Conservation (phyloP, 805 yeast species). For the Pichia sporocuriosa region DNA sequence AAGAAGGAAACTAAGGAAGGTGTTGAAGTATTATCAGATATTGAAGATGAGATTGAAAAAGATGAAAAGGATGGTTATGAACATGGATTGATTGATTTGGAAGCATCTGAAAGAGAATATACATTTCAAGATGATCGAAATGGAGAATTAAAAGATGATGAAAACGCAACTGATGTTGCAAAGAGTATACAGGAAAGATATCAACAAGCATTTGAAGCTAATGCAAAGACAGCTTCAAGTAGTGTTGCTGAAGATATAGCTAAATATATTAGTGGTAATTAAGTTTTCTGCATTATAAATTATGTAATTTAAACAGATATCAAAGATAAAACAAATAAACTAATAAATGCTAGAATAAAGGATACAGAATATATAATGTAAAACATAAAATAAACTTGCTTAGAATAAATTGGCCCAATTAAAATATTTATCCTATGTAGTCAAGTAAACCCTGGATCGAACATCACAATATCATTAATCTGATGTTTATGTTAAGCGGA, state of each 20-base stretch:
- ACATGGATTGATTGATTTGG: constrained; percentile 41
- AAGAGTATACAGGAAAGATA: constrained; percentile 58
- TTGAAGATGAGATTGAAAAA: constrained; percentile 41
- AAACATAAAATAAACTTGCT: too few relatives aligned
- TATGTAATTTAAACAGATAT: neutral
- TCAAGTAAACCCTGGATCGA: too few relatives aligned
- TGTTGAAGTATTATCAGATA: constrained; percentile 25
- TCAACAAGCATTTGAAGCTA: constrained; percentile 61
- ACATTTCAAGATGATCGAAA: constrained; percentile 59
- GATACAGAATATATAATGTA: too few relatives aligned
- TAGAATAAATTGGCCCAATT: too few relatives aligned
- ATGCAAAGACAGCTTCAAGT: constrained; percentile 55
- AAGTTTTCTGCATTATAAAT: neutral
- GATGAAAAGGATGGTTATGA: constrained; percentile 37
- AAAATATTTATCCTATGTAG: too few relatives aligned
- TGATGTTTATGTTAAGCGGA: too few relatives aligned
- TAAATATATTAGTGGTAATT: constrained; percentile 40
- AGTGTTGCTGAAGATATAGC: constrained; percentile 70
- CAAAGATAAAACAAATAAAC: too few relatives aligned
- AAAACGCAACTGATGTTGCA: constrained; percentile 44
- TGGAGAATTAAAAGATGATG: constrained; percentile 48
- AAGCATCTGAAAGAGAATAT: constrained; percentile 50
- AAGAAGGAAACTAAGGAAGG: constrained; percentile 24
- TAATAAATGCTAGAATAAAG: too few relatives aligned
- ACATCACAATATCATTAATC: too few relatives aligned